Percentiles rank a stretch among this genome's conserved stretches.
These are phyloP conservation scores for Diaporthe aspalathi DNA, from an alignment of 2,329 filamentous ascomycete species.

Conservation along the genomic window DNA sequence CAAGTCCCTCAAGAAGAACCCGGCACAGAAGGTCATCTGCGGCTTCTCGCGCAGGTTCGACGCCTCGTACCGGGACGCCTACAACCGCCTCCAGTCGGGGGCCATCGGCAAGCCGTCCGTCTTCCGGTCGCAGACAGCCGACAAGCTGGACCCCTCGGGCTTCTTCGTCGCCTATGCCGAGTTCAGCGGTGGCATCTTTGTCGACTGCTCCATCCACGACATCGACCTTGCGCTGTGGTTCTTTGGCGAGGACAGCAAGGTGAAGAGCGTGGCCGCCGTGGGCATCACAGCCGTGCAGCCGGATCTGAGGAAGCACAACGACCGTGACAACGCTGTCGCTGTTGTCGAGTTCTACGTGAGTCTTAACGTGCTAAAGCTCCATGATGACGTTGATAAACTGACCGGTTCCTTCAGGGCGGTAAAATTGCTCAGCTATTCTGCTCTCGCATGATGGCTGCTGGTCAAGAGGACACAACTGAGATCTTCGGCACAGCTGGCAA, in stretches of 20 bases:
- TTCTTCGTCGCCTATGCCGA: constrained; percentile 77
- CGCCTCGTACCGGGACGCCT: constrained; percentile 71
- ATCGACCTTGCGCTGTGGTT: constrained; percentile 75
- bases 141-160: constrained; percentile 72
- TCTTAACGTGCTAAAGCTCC: not conserved
- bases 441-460: constrained; percentile 74
- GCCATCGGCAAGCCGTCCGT: constrained; percentile 70
- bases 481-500: constrained; percentile 76
- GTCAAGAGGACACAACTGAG: constrained; percentile 75
- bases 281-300: constrained; percentile 71
- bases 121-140: constrained; percentile 74
- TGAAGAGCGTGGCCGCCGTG: constrained; percentile 66
- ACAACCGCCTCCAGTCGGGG: constrained; percentile 61
- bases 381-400: not conserved
- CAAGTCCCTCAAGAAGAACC: constrained; percentile 63
- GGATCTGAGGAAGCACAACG: constrained; percentile 66
- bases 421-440: constrained; percentile 74
- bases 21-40: constrained; percentile 73
- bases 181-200: constrained; percentile 75
- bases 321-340: constrained; percentile 72
- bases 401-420: constrained; percentile 53
- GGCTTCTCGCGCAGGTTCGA: constrained; percentile 77
- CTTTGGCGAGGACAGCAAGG: constrained; percentile 61
- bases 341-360: constrained; percentile 69
- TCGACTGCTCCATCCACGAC: constrained; percentile 78